A percentile compares a stretch with the other conserved stretches of the same genome.
These are phyloP conservation scores for Clarireedia homoeocarpa DNA, from an alignment of 2,329 filamentous ascomycete genomes.

Conservation along the genomic window DNA sequence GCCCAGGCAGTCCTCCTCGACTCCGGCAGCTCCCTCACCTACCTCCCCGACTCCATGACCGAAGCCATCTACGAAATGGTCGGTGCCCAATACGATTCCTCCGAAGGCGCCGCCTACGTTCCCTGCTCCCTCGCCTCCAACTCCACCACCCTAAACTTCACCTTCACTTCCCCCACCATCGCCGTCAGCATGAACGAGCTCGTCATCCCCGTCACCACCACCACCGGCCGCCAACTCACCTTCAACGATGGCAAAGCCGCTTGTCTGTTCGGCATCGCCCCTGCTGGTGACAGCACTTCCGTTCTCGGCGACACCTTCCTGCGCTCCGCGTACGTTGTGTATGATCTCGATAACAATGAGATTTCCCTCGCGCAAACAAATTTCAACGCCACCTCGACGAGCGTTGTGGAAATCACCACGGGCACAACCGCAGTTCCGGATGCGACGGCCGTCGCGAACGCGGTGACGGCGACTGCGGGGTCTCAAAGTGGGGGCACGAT, in stretches of 20 bases:
- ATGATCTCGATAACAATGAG: slow-evolving; percentile 64
- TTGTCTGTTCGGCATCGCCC: slow-evolving; percentile 62
- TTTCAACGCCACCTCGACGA: slow-evolving; percentile 46
- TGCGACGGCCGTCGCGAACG: slow-evolving; percentile 42
- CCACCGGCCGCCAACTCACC: slow-evolving; percentile 37
- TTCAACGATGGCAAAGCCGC: slow-evolving; percentile 47
- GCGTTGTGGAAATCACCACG: slow-evolving; percentile 47
- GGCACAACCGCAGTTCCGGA: slow-evolving; percentile 44
- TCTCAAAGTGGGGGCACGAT: slow-evolving; percentile 5
- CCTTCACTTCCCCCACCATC: slow-evolving; percentile 47
- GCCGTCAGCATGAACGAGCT: slow-evolving; percentile 51
- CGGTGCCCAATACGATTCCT: slow-evolving; percentile 48
- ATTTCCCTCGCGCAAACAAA: slow-evolving; percentile 62
- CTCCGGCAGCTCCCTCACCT: slow-evolving; percentile 60
- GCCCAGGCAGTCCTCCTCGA: slow-evolving; percentile 61
- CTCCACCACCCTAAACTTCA: slow-evolving; percentile 41
- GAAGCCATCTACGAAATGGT: slow-evolving; percentile 49
- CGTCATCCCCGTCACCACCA: slow-evolving; percentile 43
- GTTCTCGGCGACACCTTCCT: slow-evolving; percentile 70
- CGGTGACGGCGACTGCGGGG: slow-evolving; percentile 39
- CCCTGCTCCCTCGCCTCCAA: slow-evolving; percentile 44
- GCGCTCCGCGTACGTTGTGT: slow-evolving; percentile 67
- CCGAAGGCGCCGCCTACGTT: slow-evolving; percentile 50
- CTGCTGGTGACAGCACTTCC: slow-evolving; percentile 45
- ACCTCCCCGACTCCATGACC: slow-evolving; percentile 51